A percentile compares a stretch with the other conserved stretches of the same genome.
Evolutionary conservation across 2,329 filamentous ascomycete species (phyloP).

Genomic region (Falciphora oryzae): DNA sequence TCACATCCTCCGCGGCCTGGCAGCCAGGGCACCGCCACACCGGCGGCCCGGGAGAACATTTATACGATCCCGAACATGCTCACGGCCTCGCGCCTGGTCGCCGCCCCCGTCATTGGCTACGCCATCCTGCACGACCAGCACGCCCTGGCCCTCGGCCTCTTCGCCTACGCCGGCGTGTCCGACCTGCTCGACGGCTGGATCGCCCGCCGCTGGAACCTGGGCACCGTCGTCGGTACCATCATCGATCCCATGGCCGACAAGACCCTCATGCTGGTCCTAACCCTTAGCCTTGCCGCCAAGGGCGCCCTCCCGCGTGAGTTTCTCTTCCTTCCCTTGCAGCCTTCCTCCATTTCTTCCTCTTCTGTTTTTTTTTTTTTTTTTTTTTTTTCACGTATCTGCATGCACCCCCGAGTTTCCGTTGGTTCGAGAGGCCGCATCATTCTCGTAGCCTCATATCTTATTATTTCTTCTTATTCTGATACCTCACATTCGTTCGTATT

Average conservation of each 20-base stretch:
- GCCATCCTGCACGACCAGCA: slow-evolving; percentile 80
- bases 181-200: slow-evolving; percentile 94
- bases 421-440: too few species aligned
- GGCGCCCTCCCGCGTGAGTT: slow-evolving; percentile 70
- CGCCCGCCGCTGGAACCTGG: slow-evolving; percentile 76
- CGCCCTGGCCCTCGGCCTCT: slow-evolving; percentile 73
- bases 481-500: too few species aligned
- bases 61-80: slow-evolving; percentile 95
- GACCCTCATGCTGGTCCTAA: slow-evolving; percentile 87
- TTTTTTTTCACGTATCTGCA: too few species aligned
- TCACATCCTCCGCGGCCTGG: slow-evolving; percentile 21
- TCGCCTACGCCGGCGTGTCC: slow-evolving; percentile 85
- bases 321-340: neutral
- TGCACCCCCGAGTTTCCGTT: too few species aligned
- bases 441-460: neutral
- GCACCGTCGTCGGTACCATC: slow-evolving; percentile 90
- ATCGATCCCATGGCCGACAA: slow-evolving; percentile 98
- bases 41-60: slow-evolving; percentile 71
- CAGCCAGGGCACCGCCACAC: neutral
- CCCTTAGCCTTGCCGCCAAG: slow-evolving; percentile 77
- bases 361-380: too few species aligned
- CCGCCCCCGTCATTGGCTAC: slow-evolving; percentile 82
- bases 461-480: neutral
- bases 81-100: slow-evolving; percentile 77
- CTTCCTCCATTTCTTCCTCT: slow-evolving; percentile 1